Evolutionary conservation across 2,329 filamentous ascomycete species (phyloP).

Genomic region (Arthrobotrys musiformis): DNA sequence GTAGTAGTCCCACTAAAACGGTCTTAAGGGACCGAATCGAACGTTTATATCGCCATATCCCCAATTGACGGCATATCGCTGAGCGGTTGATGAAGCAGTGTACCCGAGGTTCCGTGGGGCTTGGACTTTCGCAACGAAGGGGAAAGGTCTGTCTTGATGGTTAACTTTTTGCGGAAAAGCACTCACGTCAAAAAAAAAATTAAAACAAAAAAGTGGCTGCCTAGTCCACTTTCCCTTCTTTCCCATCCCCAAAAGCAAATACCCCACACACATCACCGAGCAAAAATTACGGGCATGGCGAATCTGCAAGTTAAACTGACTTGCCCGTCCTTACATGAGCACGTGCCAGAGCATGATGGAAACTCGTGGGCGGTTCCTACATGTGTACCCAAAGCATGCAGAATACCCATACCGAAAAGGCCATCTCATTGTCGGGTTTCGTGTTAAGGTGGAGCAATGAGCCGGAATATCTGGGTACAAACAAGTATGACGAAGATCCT

Average conservation of each 20-base stretch:
- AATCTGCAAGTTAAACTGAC: slow-evolving; percentile 29
- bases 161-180: slow-evolving; percentile 49
- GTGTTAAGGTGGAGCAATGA: slow-evolving; percentile 37
- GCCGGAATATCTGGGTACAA: slow-evolving; percentile 42
- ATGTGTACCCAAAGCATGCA: slow-evolving; percentile 43
- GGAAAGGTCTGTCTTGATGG: slow-evolving; percentile 25
- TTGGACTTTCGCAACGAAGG: slow-evolving; percentile 49
- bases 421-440: slow-evolving; percentile 31
- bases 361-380: slow-evolving; percentile 47
- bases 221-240: slow-evolving; percentile 42
- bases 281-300: slow-evolving; percentile 33
- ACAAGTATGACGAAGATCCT: slow-evolving; percentile 27
- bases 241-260: slow-evolving; percentile 50
- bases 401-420: slow-evolving; percentile 11
- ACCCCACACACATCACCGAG: slow-evolving; percentile 1
- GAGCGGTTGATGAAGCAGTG: slow-evolving; percentile 34
- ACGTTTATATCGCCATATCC: slow-evolving; percentile 14
- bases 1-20: background rate
- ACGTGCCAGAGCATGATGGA: slow-evolving; percentile 49
- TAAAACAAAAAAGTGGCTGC: slow-evolving; percentile 49
- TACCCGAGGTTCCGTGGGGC: slow-evolving; percentile 53
- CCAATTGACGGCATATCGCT: slow-evolving; percentile 20
- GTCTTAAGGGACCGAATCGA: background rate
- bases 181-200: slow-evolving; percentile 21
- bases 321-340: slow-evolving; percentile 50